These are phyloP conservation scores for Oryza coarctata DNA, from an alignment of 176 grass and related monocot species.

Conservation along the genomic window DNA sequence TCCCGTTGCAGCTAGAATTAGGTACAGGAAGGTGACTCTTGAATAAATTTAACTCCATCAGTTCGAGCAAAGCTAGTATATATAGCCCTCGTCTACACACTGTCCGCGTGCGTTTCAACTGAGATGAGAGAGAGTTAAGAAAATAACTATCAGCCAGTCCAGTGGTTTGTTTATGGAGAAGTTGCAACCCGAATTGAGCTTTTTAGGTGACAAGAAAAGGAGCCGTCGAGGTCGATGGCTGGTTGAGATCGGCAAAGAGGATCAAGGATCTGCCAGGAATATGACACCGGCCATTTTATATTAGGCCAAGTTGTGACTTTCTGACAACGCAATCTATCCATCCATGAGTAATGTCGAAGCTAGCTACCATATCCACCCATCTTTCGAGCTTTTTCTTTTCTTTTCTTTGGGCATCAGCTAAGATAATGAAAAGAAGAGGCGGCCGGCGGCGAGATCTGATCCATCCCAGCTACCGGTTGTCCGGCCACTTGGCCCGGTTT, in stretches of 20 bases:
- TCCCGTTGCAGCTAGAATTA: constrained; percentile 29
- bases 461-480: background rate
- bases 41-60: background rate
- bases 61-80: background rate
- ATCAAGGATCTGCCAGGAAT: constrained; percentile 32
- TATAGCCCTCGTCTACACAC: background rate
- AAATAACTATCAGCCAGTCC: background rate
- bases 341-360: constrained; percentile 8
- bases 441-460: background rate
- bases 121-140: background rate
- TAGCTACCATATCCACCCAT: constrained; percentile 1
- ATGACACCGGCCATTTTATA: constrained; percentile 41
- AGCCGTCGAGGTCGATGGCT: background rate
- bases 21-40: constrained; percentile 33
- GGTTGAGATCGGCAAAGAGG: constrained; percentile 31
- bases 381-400: background rate
- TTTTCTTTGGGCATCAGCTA: background rate
- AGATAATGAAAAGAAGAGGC: background rate
- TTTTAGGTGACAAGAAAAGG: constrained; percentile 29
- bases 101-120: background rate
- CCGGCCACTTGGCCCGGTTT: constrained; percentile 8
- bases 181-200: background rate
- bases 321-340: constrained; percentile 21
- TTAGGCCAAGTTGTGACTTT: constrained; percentile 19
- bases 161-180: background rate